Evolutionary conservation across 306 rosid species (phyloP).

Genomic region (Alnus glutinosa): DNA sequence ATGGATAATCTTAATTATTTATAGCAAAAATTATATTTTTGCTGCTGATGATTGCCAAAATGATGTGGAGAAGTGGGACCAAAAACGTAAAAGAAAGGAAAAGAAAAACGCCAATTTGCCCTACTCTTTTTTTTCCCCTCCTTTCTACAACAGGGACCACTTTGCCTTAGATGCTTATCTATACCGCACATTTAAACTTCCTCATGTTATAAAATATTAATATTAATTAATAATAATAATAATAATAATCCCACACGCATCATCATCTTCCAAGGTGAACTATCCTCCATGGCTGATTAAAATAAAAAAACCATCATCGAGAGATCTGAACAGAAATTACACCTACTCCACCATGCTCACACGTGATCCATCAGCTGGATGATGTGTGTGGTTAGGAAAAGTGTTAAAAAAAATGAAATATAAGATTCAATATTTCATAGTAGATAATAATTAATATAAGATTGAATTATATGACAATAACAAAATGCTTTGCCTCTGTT

Average conservation of each 20-base stretch:
- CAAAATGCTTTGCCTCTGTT: background rate
- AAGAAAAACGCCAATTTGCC: background rate
- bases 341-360: background rate
- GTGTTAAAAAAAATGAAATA: background rate
- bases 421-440: background rate
- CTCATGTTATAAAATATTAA: background rate
- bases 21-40: too few species aligned
- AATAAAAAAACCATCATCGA: background rate
- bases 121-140: background rate
- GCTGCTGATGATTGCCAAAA: background rate
- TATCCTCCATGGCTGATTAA: background rate
- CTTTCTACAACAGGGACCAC: background rate
- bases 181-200: background rate
- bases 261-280: background rate
- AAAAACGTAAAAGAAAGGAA: background rate
- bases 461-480: background rate
- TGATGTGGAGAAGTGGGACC: background rate
- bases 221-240: background rate
- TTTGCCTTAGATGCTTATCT: background rate
- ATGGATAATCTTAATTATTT: background rate
- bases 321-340: background rate
- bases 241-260: background rate
- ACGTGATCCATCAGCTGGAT: background rate
- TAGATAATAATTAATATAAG: background rate
- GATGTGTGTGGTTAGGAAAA: background rate